Evolutionary conservation across 2,329 filamentous ascomycete genomes (phyloP).

Genomic region (Thielaviopsis ethacetica): DNA sequence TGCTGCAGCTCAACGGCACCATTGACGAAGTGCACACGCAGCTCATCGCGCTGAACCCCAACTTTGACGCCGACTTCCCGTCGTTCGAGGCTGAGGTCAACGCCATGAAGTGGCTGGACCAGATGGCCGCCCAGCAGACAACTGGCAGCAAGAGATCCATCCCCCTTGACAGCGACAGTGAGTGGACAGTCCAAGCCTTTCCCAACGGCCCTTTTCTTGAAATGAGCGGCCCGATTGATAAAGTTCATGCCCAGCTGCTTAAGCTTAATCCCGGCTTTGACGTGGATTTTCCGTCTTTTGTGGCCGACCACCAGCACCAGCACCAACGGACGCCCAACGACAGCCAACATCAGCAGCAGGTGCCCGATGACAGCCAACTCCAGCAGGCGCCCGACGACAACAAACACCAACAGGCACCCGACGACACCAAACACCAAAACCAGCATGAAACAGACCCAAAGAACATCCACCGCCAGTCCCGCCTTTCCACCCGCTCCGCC

Average conservation of each 20-base stretch:
- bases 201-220: not conserved
- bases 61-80: constrained; percentile 13
- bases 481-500: not conserved
- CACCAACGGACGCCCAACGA: not conserved
- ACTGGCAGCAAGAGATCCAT: not conserved
- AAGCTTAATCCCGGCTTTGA: not conserved
- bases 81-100: not conserved
- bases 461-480: not conserved
- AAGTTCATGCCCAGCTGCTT: not conserved
- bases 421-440: not conserved
- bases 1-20: constrained; percentile 13
- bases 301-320: not conserved
- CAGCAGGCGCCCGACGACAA: no score
- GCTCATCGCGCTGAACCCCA: constrained; percentile 13
- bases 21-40: constrained; percentile 13
- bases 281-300: not conserved
- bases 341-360: no score
- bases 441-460: no score
- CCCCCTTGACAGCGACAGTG: not conserved
- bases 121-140: not conserved
- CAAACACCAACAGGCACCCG: no score
- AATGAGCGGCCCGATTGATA: not conserved
- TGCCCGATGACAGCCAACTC: no score
- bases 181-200: not conserved
- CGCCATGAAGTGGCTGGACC: not conserved